phyloP scores from a whole-genome alignment of 2,329 filamentous ascomycete species.

The Neonectria faginata region DNA sequence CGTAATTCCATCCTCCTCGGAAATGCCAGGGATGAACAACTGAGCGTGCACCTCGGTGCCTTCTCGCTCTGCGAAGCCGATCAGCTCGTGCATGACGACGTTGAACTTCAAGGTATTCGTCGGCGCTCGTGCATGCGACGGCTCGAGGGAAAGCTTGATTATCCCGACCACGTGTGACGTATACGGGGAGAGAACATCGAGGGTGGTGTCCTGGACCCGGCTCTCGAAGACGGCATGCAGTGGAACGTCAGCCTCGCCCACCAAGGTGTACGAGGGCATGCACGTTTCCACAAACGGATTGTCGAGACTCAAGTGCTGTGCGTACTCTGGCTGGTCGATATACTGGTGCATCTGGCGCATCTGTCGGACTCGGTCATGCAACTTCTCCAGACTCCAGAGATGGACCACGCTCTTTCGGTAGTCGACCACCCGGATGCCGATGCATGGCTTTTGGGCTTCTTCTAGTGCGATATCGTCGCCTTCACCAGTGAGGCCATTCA shows the following conservation, averaged over 20 bases:
- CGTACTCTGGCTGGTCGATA: constrained; percentile 92
- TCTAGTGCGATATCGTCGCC: constrained; percentile 86
- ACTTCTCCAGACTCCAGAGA: constrained; percentile 94
- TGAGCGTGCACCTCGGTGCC: constrained; percentile 96
- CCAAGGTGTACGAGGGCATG: constrained; percentile 90
- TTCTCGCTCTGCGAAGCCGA: constrained; percentile 95
- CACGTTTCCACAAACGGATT: constrained; percentile 94
- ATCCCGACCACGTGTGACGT: constrained; percentile 92
- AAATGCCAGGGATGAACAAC: constrained; percentile 92
- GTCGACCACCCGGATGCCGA: constrained; percentile 90
- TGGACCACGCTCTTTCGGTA: constrained; percentile 88
- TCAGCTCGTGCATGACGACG: constrained; percentile 95
- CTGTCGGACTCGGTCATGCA: constrained; percentile 84
- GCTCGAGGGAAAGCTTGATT: constrained; percentile 89
- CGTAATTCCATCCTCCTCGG: constrained; percentile 90
- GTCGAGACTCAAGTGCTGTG: constrained; percentile 90
- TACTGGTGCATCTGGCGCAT: constrained; percentile 99
- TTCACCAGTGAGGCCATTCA: constrained; percentile 89
- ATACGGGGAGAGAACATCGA: constrained; percentile 93
- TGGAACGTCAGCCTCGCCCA: constrained; percentile 94
- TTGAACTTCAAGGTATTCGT: constrained; percentile 97
- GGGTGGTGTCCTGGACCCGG: constrained; percentile 90
- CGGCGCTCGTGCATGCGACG: constrained; percentile 91
- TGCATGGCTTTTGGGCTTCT: constrained; percentile 85
- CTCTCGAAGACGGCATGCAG: constrained; percentile 94